Conservation (phyloP, 305 asterid species). For the Solanum hybrid region DNA sequence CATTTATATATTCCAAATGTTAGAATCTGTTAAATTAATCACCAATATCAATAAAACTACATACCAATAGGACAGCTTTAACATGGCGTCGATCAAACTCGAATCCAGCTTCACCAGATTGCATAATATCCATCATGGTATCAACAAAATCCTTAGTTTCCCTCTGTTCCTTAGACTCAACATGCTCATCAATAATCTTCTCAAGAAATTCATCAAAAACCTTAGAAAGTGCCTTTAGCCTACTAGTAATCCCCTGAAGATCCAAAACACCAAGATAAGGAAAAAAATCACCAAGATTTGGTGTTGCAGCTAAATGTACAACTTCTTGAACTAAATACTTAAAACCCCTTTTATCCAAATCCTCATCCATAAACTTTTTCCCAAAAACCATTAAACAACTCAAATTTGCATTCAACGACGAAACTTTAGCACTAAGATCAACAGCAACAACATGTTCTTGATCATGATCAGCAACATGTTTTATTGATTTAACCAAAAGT, state of each 20-base stretch:
- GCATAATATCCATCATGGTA: conserved; percentile 47
- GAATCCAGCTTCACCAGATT: conserved; percentile 32
- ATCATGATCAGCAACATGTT: conserved; percentile 2
- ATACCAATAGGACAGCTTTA: conserved; percentile 55
- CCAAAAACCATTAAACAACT: conserved; percentile 55
- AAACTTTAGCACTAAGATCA: conserved; percentile 38
- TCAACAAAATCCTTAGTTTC: conserved; percentile 37
- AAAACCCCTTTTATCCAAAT: conserved; percentile 46
- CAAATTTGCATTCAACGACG: conserved; percentile 34
- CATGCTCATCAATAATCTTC: conserved; percentile 51
- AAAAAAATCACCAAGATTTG: conserved; percentile 48
- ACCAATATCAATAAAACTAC: not conserved
- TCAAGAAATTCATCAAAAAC: conserved; percentile 44
- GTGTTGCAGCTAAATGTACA: conserved; percentile 27
- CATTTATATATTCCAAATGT: not conserved
- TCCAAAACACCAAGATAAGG: conserved; percentile 45
- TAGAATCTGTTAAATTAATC: not conserved
- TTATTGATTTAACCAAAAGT: conserved; percentile 23
- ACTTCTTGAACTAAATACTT: conserved; percentile 36
- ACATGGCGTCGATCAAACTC: conserved; percentile 53
- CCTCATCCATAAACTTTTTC: conserved; percentile 43
- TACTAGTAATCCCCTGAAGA: conserved; percentile 41
- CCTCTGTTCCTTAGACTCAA: conserved; percentile 8
- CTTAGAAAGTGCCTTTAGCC: conserved; percentile 32
- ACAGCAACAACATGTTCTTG: conserved; percentile 6